Conservation (phyloP, 768 basidiomycete species). For the Leccinum barrowsii region DNA sequence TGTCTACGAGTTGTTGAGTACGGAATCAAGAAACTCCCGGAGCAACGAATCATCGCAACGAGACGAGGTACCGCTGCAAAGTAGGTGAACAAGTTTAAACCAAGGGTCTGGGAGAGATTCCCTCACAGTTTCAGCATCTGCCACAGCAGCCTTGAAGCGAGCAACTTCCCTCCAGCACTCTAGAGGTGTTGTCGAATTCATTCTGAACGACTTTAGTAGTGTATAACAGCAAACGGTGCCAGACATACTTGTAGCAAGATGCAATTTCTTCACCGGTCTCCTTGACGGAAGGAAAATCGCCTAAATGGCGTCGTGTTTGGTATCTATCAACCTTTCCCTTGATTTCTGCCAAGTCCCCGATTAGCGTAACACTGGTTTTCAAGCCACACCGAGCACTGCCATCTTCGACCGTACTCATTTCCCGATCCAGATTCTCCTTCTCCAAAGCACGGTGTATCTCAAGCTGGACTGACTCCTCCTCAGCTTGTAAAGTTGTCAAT, state of each 20-base stretch:
- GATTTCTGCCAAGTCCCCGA: slow-evolving; percentile 76
- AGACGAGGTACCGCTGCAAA: slow-evolving; percentile 59
- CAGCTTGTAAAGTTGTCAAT: slow-evolving; percentile 57
- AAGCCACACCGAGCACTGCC: slow-evolving; percentile 39
- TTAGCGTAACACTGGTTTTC: slow-evolving; percentile 57
- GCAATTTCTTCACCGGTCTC: slow-evolving; percentile 56
- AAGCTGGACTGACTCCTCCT: slow-evolving; percentile 65
- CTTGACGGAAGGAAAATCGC: slow-evolving; percentile 54
- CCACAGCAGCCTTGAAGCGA: slow-evolving; percentile 67
- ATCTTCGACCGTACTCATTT: slow-evolving; percentile 51
- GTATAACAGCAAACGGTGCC: not conserved
- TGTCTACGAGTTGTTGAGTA: not conserved
- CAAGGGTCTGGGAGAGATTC: slow-evolving; percentile 1
- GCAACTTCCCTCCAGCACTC: slow-evolving; percentile 75
- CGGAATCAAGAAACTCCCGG: not conserved
- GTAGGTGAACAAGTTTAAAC: slow-evolving; percentile 6
- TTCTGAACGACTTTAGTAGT: slow-evolving; percentile 19
- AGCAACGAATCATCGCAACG: slow-evolving; percentile 40
- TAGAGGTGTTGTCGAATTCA: slow-evolving; percentile 50
- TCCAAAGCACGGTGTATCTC: slow-evolving; percentile 80
- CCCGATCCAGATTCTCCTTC: slow-evolving; percentile 83
- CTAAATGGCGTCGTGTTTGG: slow-evolving; percentile 51
- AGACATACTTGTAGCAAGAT: slow-evolving; percentile 66
- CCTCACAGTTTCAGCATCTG: slow-evolving; percentile 63
- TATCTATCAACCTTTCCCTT: slow-evolving; percentile 69